Conservation (phyloP, 179 eudicot genomes). For the Gypsophila paniculata region DNA sequence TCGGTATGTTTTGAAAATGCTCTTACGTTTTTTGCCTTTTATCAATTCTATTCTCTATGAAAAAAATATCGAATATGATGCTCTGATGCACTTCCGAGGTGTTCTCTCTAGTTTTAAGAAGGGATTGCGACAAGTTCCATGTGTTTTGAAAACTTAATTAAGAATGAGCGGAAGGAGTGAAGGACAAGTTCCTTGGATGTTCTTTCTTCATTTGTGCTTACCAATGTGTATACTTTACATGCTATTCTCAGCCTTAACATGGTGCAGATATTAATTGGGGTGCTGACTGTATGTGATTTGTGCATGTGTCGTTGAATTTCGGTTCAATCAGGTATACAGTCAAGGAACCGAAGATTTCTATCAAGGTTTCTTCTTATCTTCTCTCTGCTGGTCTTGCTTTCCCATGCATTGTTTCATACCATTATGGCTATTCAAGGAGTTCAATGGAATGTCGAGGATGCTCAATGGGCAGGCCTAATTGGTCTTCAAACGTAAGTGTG, state of each 20-base stretch:
- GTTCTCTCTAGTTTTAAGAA: neutral
- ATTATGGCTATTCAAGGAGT: constrained; percentile 22
- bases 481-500: constrained; percentile 22
- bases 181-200: neutral
- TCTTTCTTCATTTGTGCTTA: no score
- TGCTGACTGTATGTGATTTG: constrained; percentile 1
- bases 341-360: constrained; percentile 21
- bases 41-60: neutral
- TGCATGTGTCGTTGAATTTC: neutral
- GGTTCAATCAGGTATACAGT: constrained; percentile 19
- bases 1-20: constrained; percentile 4
- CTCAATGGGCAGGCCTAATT: constrained; percentile 24
- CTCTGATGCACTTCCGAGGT: neutral
- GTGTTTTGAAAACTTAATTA: neutral
- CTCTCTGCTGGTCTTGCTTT: constrained; percentile 22
- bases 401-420: constrained; percentile 20
- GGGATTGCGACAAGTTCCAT: neutral
- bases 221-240: no score
- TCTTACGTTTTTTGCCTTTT: neutral
- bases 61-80: neutral
- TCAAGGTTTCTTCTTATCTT: constrained; percentile 24
- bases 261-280: no score
- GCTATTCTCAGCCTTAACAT: no score
- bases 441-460: constrained; percentile 21
- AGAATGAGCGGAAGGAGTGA: neutral